Conservation (phyloP, 2,329 filamentous ascomycete species). For the Rutstroemia sp. region DNA sequence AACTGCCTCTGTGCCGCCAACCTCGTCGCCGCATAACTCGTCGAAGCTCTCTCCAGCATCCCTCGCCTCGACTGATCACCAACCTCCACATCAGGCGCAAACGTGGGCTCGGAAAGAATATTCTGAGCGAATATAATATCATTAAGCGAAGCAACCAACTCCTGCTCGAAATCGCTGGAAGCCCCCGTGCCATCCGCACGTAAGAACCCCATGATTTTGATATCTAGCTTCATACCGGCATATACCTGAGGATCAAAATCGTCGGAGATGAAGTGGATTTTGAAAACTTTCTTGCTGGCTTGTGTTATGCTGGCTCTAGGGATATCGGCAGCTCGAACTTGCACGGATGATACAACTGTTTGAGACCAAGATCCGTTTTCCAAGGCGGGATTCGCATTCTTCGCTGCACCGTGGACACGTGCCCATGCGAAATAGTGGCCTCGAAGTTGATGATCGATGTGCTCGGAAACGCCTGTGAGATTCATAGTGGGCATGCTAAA, state of each 20-base stretch:
- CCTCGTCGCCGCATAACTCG: constrained; percentile 41
- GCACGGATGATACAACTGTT: constrained; percentile 49
- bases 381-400: constrained; percentile 6
- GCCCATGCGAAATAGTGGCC: constrained; percentile 63
- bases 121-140: constrained; percentile 32
- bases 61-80: constrained; percentile 33
- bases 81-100: constrained; percentile 29
- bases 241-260: constrained; percentile 37
- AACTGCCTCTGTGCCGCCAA: constrained; percentile 45
- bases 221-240: constrained; percentile 38
- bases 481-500: constrained; percentile 48
- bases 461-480: constrained; percentile 43
- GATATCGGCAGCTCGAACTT: constrained; percentile 35
- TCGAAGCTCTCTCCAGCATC: constrained; percentile 31
- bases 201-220: constrained; percentile 55
- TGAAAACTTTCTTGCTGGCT: constrained; percentile 43
- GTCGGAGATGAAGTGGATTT: constrained; percentile 46
- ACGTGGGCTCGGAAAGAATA: constrained; percentile 33
- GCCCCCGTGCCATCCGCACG: constrained; percentile 32
- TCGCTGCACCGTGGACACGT: constrained; percentile 24
- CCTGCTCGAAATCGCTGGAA: constrained; percentile 29
- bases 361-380: constrained; percentile 45
- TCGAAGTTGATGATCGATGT: constrained; percentile 44
- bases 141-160: constrained; percentile 32
- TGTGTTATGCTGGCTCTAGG: constrained; percentile 26